These are phyloP conservation scores for Trichophyton schoenleinii DNA, from an alignment of 2,329 filamentous ascomycete species.

Conservation along the genomic window DNA sequence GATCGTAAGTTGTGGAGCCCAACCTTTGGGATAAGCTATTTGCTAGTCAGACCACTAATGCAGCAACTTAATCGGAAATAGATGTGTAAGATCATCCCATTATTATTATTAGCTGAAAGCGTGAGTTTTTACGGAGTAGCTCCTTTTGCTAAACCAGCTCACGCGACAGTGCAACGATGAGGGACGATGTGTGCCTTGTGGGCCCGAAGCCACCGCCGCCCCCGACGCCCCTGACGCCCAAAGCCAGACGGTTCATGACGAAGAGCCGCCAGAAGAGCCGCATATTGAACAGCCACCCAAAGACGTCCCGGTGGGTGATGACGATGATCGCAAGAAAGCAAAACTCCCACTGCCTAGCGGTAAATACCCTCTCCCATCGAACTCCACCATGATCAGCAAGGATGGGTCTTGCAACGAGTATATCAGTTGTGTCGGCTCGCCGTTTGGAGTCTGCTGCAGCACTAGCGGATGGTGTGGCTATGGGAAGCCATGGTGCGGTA, in stretches of 20 bases:
- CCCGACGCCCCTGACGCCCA: background rate
- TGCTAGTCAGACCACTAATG: background rate
- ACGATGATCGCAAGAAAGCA: background rate
- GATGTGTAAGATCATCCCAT: slow-evolving; percentile 2
- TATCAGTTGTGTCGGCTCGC: slow-evolving; percentile 10
- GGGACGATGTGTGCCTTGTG: slow-evolving; percentile 2
- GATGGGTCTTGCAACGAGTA: slow-evolving; percentile 11
- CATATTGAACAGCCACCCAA: background rate
- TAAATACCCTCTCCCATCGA: background rate
- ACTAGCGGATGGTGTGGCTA: slow-evolving; percentile 12
- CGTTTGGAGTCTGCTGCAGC: slow-evolving; percentile 13
- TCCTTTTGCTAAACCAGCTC: background rate
- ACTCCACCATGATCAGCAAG: slow-evolving; percentile 9
- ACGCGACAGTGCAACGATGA: background rate
- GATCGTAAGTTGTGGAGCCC: slow-evolving; percentile 8
- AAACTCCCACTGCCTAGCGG: background rate
- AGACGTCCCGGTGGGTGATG: background rate
- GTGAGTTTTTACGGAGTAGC: background rate
- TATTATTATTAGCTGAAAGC: background rate
- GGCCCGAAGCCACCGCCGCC: background rate
- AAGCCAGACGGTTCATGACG: background rate
- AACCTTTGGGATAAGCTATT: background rate
- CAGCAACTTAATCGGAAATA: background rate
- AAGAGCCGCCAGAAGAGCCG: background rate
- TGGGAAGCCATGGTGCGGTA: slow-evolving; percentile 14